These are phyloP conservation scores for Dispira simplex DNA, from an alignment of 192 early-diverging fungal genomes.

Conservation along the genomic window DNA sequence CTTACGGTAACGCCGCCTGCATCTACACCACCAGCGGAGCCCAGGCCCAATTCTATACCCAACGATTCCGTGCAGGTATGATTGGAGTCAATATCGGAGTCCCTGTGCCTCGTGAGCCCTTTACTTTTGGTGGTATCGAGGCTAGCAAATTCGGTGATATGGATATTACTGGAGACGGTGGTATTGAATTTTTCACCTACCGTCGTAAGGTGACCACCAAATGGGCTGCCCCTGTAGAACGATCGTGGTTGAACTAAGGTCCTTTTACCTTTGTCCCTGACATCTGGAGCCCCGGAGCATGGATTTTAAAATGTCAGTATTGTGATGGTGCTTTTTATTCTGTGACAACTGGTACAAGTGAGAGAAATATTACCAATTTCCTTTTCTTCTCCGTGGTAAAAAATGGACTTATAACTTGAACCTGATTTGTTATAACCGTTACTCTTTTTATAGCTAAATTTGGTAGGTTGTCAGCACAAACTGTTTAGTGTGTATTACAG, in stretches of 20 bases:
- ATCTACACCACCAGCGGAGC: conserved; percentile 49
- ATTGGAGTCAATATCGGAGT: conserved; percentile 65
- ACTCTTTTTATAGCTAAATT: too few species aligned
- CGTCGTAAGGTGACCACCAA: conserved; percentile 64
- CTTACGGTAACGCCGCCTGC: conserved; percentile 55
- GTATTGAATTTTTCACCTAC: conserved; percentile 60
- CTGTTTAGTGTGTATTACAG: too few species aligned
- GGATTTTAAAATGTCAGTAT: too few species aligned
- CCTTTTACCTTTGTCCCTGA: too few species aligned
- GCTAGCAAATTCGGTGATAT: conserved; percentile 45
- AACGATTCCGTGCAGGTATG: conserved; percentile 62
- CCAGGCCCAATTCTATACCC: conserved; percentile 47
- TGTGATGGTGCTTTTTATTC: too few species aligned
- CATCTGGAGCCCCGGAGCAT: too few species aligned
- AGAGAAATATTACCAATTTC: too few species aligned
- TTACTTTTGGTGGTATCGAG: conserved; percentile 68
- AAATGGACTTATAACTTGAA: too few species aligned
- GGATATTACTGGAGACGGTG: conserved; percentile 61
- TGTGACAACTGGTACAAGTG: too few species aligned
- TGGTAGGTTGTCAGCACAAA: too few species aligned
- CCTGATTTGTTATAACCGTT: too few species aligned
- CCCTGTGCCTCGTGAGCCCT: conserved; percentile 58
- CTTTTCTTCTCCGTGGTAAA: too few species aligned
- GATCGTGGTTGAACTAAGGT: conserved; percentile 37
- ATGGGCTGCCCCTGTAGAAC: conserved; percentile 43